A percentile compares a stretch with the other conserved stretches of the same genome.
These are phyloP conservation scores for Colletotrichum godetiae DNA, from an alignment of 2,329 filamentous ascomycete species.

Conservation along the genomic window DNA sequence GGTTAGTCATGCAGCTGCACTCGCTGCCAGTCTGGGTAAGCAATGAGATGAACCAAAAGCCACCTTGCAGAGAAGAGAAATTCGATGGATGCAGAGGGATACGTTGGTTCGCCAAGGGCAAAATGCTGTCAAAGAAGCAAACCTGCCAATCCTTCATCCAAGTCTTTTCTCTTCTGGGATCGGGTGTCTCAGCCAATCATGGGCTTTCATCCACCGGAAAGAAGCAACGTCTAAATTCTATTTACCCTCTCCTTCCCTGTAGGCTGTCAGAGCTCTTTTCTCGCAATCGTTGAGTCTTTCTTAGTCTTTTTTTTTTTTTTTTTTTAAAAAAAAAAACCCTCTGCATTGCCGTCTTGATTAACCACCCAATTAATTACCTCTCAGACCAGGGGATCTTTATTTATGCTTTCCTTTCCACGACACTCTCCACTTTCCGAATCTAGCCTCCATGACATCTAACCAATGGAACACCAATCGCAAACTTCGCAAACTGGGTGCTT, in stretches of 20 bases:
- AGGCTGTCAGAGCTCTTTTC: neutral
- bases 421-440: neutral
- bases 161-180: neutral
- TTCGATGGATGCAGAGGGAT: neutral
- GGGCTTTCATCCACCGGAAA: neutral
- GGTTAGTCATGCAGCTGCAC: neutral
- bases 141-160: neutral
- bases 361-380: neutral
- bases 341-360: neutral
- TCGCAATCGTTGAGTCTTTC: neutral
- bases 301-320: neutral
- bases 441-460: neutral
- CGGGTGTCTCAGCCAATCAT: neutral
- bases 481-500: neutral
- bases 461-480: neutral
- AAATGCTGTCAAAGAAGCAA: neutral
- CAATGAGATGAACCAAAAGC: neutral
- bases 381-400: neutral
- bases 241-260: neutral
- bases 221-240: neutral
- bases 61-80: neutral
- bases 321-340: neutral
- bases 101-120: neutral
- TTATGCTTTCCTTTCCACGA: neutral
- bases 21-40: neutral